A percentile compares a stretch with the other conserved stretches of the same genome.
These are phyloP conservation scores for Ophiocordyceps polyrhachis-furcata DNA, from an alignment of 2,329 filamentous ascomycete species.

Conservation along the genomic window DNA sequence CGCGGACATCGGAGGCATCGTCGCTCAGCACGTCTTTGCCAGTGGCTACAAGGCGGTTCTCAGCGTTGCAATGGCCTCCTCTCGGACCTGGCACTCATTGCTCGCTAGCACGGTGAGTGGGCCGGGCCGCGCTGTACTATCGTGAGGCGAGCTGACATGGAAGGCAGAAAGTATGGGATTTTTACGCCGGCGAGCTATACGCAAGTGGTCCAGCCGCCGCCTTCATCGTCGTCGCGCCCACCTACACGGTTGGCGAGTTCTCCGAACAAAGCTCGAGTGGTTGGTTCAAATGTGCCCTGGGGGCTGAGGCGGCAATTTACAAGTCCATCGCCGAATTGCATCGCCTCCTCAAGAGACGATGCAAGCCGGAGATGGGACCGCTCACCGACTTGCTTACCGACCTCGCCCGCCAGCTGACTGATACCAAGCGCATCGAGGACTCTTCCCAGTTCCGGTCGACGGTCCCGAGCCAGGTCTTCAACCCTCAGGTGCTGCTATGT, in stretches of 20 bases:
- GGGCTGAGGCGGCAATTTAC: conserved; percentile 4
- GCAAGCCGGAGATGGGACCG: neutral
- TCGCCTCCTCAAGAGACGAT: neutral
- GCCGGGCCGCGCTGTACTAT: neutral
- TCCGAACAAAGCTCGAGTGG: neutral
- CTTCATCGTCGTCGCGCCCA: conserved; percentile 9
- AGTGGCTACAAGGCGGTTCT: conserved; percentile 8
- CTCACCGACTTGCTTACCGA: conserved; percentile 1
- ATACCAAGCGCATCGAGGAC: conserved; percentile 3
- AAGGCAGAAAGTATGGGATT: conserved; percentile 11
- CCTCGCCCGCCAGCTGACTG: neutral
- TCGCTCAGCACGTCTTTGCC: conserved; percentile 5
- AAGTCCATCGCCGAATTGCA: conserved; percentile 3
- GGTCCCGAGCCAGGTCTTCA: conserved; percentile 1
- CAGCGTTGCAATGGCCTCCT: conserved; percentile 7
- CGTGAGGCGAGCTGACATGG: neutral
- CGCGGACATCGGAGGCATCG: conserved; percentile 5
- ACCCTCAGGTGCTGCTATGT: conserved; percentile 4
- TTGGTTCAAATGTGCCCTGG: conserved; percentile 5
- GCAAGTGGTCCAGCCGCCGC: conserved; percentile 6
- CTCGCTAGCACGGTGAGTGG: conserved; percentile 8
- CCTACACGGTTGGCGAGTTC: conserved; percentile 8
- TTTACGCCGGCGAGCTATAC: conserved; percentile 4
- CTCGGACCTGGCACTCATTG: conserved; percentile 8
- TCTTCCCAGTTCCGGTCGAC: conserved; percentile 5